These are phyloP conservation scores for Scheffersomyces insectosa DNA, from an alignment of 1,139 yeast genomes.

Conservation along the genomic window DNA sequence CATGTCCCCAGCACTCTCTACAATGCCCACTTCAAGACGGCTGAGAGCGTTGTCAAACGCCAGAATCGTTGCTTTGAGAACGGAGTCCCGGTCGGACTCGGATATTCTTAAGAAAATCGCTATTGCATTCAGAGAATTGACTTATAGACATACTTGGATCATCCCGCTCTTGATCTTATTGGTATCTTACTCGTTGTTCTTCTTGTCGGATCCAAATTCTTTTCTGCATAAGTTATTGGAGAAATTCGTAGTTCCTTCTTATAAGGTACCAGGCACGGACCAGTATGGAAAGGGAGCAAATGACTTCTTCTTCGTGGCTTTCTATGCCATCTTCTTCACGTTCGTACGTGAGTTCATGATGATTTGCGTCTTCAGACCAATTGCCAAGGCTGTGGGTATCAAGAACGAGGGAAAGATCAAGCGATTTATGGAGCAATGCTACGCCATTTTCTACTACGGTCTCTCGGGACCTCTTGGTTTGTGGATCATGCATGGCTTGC, in stretches of 20 bases:
- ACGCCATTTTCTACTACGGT: conserved; percentile 80
- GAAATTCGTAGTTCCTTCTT: conserved; percentile 68
- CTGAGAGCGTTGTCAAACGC: conserved; percentile 34
- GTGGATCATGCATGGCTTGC: conserved; percentile 80
- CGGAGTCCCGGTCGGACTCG: conserved; percentile 31
- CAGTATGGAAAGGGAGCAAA: conserved; percentile 84
- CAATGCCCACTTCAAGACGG: conserved; percentile 43
- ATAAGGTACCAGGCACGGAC: conserved; percentile 55
- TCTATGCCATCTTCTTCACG: conserved; percentile 83
- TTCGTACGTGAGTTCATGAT: conserved; percentile 87
- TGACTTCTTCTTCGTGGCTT: conserved; percentile 78
- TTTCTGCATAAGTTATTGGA: conserved; percentile 57
- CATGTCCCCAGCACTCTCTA: conserved; percentile 50
- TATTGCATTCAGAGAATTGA: conserved; percentile 59
- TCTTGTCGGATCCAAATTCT: conserved; percentile 52
- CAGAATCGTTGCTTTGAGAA: conserved; percentile 32
- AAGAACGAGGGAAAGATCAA: conserved; percentile 58
- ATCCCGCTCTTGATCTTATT: conserved; percentile 57
- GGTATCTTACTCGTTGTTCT: conserved; percentile 38
- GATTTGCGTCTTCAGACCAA: conserved; percentile 77
- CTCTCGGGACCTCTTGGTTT: conserved; percentile 83
- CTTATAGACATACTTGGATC: conserved; percentile 79
- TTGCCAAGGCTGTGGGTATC: conserved; percentile 59
- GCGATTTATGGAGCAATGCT: conserved; percentile 92
- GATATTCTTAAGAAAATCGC: conserved; percentile 53